A percentile compares a stretch with the other conserved stretches of the same genome.
Evolutionary conservation across 495 filamentous ascomycete genomes (phyloP).

Genomic region (Astrocystis sublimbata): DNA sequence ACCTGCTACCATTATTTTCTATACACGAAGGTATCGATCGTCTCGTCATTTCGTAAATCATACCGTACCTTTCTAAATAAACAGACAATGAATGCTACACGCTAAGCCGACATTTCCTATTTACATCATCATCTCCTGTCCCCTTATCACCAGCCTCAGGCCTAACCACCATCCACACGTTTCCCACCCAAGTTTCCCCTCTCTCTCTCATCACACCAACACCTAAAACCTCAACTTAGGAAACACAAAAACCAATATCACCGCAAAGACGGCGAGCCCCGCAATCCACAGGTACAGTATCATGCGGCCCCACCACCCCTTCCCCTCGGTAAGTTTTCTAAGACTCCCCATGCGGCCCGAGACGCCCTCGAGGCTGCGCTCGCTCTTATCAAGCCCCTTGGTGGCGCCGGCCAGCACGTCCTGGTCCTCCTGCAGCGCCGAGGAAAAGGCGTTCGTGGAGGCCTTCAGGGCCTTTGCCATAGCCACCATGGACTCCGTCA

Average conservation of each 20-base stretch:
- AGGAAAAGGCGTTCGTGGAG: constrained; percentile 67
- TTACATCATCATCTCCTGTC: background rate
- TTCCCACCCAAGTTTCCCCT: background rate
- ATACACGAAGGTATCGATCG: too few species aligned
- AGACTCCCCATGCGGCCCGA: constrained; percentile 72
- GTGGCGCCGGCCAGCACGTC: constrained; percentile 67
- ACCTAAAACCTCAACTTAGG: constrained; percentile 91
- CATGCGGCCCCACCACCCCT: constrained; percentile 84
- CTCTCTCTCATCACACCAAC: constrained; percentile 11
- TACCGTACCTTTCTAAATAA: background rate
- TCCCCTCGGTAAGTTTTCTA: constrained; percentile 74
- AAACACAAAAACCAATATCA: constrained; percentile 75
- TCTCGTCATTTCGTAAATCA: constrained; percentile 14
- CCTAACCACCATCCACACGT: too few species aligned
- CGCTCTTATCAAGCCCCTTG: constrained; percentile 74
- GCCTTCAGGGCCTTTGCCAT: constrained; percentile 79
- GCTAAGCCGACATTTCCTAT: background rate
- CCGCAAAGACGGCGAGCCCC: constrained; percentile 70
- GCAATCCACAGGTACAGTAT: constrained; percentile 82
- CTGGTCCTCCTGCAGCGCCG: constrained; percentile 70
- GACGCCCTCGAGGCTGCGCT: constrained; percentile 70
- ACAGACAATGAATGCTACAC: background rate
- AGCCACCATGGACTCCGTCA: constrained; percentile 74
- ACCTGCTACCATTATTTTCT: too few species aligned
- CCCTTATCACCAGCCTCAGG: too few species aligned